Conservation (phyloP, 352 stramenopile species). For the Globisporangium nunn region DNA sequence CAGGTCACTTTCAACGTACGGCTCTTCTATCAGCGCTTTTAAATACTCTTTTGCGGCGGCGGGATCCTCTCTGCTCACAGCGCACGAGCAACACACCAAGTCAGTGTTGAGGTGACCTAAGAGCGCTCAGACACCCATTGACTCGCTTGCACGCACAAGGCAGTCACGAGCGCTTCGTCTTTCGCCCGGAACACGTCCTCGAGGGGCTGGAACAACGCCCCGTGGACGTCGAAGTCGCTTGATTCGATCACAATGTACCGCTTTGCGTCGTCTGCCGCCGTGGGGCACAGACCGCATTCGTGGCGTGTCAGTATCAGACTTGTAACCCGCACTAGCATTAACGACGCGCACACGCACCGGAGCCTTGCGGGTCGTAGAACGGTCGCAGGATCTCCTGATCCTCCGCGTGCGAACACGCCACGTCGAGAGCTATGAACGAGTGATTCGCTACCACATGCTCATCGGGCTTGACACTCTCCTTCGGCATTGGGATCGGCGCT, state of each 20-base stretch:
- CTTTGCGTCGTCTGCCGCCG: conserved; percentile 23
- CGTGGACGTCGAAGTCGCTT: conserved; percentile 18
- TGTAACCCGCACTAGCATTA: background rate
- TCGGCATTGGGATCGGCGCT: background rate
- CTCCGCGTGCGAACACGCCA: background rate
- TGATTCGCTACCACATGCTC: conserved; percentile 4
- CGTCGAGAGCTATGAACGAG: conserved; percentile 9
- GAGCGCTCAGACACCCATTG: background rate
- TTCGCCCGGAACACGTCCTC: conserved; percentile 13
- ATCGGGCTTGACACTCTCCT: background rate
- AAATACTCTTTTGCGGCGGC: background rate
- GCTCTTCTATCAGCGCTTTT: background rate
- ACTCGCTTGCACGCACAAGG: background rate
- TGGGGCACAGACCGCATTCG: background rate
- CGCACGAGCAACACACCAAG: background rate
- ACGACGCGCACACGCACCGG: conserved; percentile 7
- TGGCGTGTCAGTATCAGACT: background rate
- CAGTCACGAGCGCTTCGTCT: background rate
- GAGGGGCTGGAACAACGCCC: conserved; percentile 9
- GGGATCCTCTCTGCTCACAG: background rate
- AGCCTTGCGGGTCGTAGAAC: conserved; percentile 10
- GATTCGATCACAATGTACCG: conserved; percentile 25
- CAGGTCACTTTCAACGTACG: background rate
- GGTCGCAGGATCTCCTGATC: conserved; percentile 6
- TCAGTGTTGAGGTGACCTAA: background rate